Evolutionary conservation across 495 filamentous ascomycete genomes (phyloP).

Genomic region (Aspergillus sclerotiicarbonarius): DNA sequence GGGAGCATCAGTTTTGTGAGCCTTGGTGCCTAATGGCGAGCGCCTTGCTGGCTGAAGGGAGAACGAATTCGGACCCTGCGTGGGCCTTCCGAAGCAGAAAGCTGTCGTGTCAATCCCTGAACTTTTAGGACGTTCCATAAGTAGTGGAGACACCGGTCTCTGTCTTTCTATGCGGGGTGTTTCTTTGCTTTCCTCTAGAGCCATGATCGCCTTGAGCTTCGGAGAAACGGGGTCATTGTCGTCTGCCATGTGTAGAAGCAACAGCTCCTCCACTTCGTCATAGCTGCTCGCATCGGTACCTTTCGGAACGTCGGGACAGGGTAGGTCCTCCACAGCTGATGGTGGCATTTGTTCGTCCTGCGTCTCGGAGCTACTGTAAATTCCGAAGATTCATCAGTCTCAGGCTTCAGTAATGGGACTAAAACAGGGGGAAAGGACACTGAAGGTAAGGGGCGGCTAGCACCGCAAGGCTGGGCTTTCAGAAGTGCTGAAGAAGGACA

Average conservation of each 20-base stretch:
- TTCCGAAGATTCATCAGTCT: not conserved
- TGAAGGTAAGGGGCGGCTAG: not conserved
- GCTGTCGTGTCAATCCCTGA: constrained; percentile 31
- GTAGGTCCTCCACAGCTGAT: not conserved
- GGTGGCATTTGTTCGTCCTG: not conserved
- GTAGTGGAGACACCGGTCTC: constrained; percentile 17
- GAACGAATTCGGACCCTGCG: constrained; percentile 24
- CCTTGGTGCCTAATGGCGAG: not conserved
- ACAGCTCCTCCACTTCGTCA: constrained; percentile 21
- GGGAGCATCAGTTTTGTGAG: not conserved
- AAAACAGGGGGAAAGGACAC: not conserved
- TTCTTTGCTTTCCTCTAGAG: not conserved
- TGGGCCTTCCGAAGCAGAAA: constrained; percentile 37
- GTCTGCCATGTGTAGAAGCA: constrained; percentile 20
- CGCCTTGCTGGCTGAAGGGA: constrained; percentile 20
- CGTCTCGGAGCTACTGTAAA: not conserved
- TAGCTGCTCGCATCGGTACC: not conserved
- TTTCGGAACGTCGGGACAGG: not conserved
- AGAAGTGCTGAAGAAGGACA: too few relatives aligned
- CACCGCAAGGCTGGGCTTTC: too few relatives aligned
- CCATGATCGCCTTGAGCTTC: constrained; percentile 12
- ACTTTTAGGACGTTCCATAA: constrained; percentile 33
- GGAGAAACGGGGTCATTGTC: constrained; percentile 17
- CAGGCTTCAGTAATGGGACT: not conserved
- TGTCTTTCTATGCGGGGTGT: not conserved